Base-by-base conservation (phyloP, 2,329 filamentous ascomycete species). In the Hypoxylon sp. region DNA sequence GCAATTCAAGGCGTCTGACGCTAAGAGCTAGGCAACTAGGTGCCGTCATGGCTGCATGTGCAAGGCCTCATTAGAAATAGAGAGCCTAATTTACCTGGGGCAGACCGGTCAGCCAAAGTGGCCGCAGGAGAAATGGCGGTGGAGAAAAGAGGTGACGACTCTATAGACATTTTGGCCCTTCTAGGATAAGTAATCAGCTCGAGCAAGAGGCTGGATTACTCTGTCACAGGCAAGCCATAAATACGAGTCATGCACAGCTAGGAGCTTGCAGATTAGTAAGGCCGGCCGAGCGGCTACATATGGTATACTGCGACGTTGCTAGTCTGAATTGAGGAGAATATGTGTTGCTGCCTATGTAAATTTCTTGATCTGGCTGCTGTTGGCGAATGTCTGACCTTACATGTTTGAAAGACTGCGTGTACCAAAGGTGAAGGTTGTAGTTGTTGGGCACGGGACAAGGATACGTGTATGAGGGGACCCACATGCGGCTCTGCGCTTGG, bases 31-130 rank as follows among this genome's bases (percentile, higher is more conserved):
- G 67, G 67, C 67, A 66, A 21, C 45, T 55, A 23, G 50, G 41
- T 32, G 50, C 32, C 59, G 57, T 57, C 36, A 23, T 21, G 66
- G 63, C 41, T 38, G 60, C 60, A 53, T 48, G 41, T 25, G 41
- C n/a, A 57, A 30, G 53, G 45, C 62, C 23, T 23, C 9, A 25
- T 21, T 19, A 19, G 32, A 60, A 34, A 36, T 34, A 36, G 25
- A 53, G 23, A 64, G 60, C 48, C 60, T 63, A 58, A 43, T 45
- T 60, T 63, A 58, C 43, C 53, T 60, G 52, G 49, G 59, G 63
- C 68, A 32, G 28, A 68, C 51, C 50, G 25, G 59, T 68, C 61
- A 70, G 68, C 68, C 61, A 50, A 19, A 46, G 19, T 48, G 34
- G 21, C 48, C 23, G 32, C 25, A 50, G 38, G n/a, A 41, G 51